Evolutionary conservation across 1,139 yeast species (phyloP), one percentile per base, ranked within the genome.

Genomic region (Debaryomycetaceae sp.): DNA sequence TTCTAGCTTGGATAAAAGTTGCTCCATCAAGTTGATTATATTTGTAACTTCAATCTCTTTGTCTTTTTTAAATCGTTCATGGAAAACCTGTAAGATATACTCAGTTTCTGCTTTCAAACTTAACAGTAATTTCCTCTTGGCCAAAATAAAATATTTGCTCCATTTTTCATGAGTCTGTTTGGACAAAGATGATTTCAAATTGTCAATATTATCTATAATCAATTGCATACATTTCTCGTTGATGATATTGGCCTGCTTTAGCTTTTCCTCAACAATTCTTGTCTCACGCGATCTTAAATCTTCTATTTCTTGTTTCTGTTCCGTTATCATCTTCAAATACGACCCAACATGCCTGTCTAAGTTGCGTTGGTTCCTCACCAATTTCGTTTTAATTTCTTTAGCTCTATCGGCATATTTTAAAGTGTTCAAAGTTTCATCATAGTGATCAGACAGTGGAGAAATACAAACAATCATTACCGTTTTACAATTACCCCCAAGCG

Each of bases 381-480:
- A 70, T 53, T 87, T 87, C 0, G 96, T 91, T 56, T 87, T 87
- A 51, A 91, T 91, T 51, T 86, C 91, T 53, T 88, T 88, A 14
- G 96, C 97, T 24, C 96, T 70, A 56, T 88, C 81, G 0, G 97
- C 97, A 59, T 89, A 91, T 57, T 87, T 87, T 43, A 91, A 72
- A 0, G 97, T 87, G 58, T 89, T 91, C 41, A 87, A 70, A 0
- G 97, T 89, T 55, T 91, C 98, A 56, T 91, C 97, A 57, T 87
- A 88, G 59, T 91, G 96, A 31, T 73, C 75, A 28, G 87, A 78
- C 46, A 89, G 84, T 0, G 97, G 97, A 3, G 95, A 84, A 3
- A 91, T 78, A 62, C 97, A 91, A 1, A 89, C 97, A 51, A 91
- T 87, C 97, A 91, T 91, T 5, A 88, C 92, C 0, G 98, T 91